Conservation (phyloP, 169 alveolate species). For the Plasmodium gaboni region DNA sequence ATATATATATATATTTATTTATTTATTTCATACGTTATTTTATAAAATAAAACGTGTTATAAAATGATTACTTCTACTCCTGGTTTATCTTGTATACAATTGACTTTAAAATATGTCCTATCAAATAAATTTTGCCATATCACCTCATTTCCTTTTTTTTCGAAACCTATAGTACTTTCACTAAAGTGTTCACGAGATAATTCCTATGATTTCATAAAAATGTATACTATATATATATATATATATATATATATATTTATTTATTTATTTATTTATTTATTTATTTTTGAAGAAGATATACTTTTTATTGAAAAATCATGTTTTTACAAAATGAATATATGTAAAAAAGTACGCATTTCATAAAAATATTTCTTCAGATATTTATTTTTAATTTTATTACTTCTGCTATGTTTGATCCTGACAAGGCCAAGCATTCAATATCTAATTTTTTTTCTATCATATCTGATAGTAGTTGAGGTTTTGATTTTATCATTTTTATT, state of each 20-base stretch:
- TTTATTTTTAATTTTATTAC: constrained; percentile 27
- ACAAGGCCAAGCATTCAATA: constrained; percentile 86
- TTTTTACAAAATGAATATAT: too few species aligned
- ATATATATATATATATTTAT: neutral
- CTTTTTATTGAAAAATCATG: neutral
- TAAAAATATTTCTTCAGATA: too few species aligned
- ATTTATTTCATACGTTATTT: neutral
- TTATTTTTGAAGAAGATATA: neutral
- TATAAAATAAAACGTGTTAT: too few species aligned
- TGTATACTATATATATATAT: neutral
- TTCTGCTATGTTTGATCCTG: constrained; percentile 94
- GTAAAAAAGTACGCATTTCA: too few species aligned
- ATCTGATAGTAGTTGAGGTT: constrained; percentile 84
- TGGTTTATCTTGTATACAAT: constrained; percentile 88
- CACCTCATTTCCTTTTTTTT: constrained; percentile 80
- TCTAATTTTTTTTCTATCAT: constrained; percentile 82
- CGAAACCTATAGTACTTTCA: constrained; percentile 91
- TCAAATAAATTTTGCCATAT: constrained; percentile 86
- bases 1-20: neutral
- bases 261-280: neutral
- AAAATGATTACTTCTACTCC: constrained; percentile 83
- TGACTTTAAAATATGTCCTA: constrained; percentile 86
- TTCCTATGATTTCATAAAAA: constrained; percentile 56
- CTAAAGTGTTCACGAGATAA: constrained; percentile 90
- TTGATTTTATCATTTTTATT: constrained; percentile 81